A percentile compares a stretch with the other conserved stretches of the same genome.
Evolutionary conservation across 129 eudicot species (phyloP).

Genomic region (Centella asiatica): DNA sequence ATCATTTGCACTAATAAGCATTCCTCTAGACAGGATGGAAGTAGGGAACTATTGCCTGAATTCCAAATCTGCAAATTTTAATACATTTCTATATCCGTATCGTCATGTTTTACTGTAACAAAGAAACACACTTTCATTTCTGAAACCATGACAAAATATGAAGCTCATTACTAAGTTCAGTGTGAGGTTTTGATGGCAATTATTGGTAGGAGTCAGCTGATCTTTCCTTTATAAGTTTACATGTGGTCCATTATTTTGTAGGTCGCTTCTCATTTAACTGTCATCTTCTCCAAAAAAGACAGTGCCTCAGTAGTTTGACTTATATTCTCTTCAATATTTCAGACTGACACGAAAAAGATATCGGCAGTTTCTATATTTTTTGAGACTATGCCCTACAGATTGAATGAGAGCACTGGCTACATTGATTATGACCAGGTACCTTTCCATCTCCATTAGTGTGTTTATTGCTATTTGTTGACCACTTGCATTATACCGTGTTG

Average conservation of each 20-base stretch:
- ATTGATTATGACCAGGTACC: slow-evolving; percentile 94
- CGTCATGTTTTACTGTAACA: background rate
- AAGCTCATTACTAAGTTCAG: too few relatives aligned
- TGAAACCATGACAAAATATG: background rate
- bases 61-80: background rate
- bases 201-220: too few relatives aligned
- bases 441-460: slow-evolving; percentile 5
- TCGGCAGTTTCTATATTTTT: slow-evolving; percentile 91
- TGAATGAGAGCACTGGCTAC: slow-evolving; percentile 85
- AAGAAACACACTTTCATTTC: background rate
- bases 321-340: slow-evolving; percentile 1
- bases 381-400: slow-evolving; percentile 99
- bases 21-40: background rate
- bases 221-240: too few relatives aligned
- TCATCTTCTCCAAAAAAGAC: background rate
- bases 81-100: background rate
- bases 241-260: too few relatives aligned
- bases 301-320: background rate
- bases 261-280: background rate
- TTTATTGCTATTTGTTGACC: background rate
- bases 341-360: slow-evolving; percentile 98
- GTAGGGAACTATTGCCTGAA: background rate
- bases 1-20: too few relatives aligned
- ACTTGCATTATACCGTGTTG: background rate
- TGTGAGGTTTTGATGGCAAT: too few relatives aligned